Percentiles rank a stretch among this genome's conserved stretches.
Conservation (phyloP, 495 filamentous ascomycete species). For the Zalerion maritima region DNA sequence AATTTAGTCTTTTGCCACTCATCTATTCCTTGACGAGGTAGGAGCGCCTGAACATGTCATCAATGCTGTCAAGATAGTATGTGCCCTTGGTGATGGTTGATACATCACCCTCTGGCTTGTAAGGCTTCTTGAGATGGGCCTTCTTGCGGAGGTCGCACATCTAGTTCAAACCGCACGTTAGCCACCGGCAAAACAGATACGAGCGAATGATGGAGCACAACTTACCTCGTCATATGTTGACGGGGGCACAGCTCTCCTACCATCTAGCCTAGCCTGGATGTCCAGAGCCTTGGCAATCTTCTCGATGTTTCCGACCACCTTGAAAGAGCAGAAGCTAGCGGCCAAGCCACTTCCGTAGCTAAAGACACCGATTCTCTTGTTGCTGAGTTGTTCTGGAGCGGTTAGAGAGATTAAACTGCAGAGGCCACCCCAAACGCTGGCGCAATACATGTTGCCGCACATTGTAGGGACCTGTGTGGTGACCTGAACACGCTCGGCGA, state of each 20-base stretch:
- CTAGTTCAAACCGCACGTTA: no score
- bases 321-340: constrained; percentile 76
- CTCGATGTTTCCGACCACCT: constrained; percentile 62
- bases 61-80: constrained; percentile 82
- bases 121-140: constrained; percentile 88
- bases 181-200: no score
- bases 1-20: no score
- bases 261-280: constrained; percentile 59
- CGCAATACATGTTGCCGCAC: constrained; percentile 99
- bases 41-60: constrained; percentile 87
- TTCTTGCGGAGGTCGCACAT: constrained; percentile 91
- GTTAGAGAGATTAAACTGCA: constrained; percentile 63
- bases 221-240: constrained; percentile 76
- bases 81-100: constrained; percentile 64
- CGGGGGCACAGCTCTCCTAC: constrained; percentile 57
- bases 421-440: constrained; percentile 80
- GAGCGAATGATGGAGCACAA: constrained; percentile 3
- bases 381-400: constrained; percentile 48
- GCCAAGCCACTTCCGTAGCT: constrained; percentile 91
- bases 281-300: constrained; percentile 65
- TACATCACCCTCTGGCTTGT: constrained; percentile 58
- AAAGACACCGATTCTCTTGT: constrained; percentile 85
- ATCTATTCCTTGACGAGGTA: constrained; percentile 77
- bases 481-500: constrained; percentile 74
- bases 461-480: constrained; percentile 75